Evolutionary conservation across 306 rosid species (phyloP), one percentile per base, ranked within the genome.

Genomic region (Delonix regia): DNA sequence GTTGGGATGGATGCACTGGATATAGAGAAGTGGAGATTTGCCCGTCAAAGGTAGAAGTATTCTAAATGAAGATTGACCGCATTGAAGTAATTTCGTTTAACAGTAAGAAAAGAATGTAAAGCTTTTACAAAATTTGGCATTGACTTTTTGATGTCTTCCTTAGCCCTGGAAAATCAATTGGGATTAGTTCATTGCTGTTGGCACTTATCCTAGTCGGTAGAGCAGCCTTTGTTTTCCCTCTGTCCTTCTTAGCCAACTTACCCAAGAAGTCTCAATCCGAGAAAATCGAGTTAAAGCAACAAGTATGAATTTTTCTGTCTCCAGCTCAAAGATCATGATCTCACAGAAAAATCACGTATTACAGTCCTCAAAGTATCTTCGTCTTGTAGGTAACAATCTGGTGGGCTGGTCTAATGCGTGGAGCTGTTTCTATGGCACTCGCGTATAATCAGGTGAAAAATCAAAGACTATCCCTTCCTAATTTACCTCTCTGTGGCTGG

Each of bases 391-490:
- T 96, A 45, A 96, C 97, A 59, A 89, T 96, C 73, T 96, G 98
- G 98, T 96, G 99, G 99, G 92, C 99, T 33, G 98, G 99, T 84
- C 97, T 96, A 65, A 93, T 91, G 99, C 97, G 99, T 13, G 99
- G 99, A 34, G 98, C 99, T 57, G 99, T 96, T 80, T 96, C 98
- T 6, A 91, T 96, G 77, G 99, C 99, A 66, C 96, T 96, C 56
- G 92, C 99, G 22, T 96, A 96, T 83, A 96, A 93, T 80, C 97
- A 90, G 96, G 99, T 96, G 64, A 77, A 80, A 62, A 56, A 73
- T 72, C 48, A 62, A 82, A 82, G 63, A 44, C 30, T 25, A 19
- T 69, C 4, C 7, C 81, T 76, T 78, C 60, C 69, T 69, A 51
- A 72, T 55, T 67, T 42, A 57, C 45, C 49, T 47, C 42, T 79